These are phyloP conservation scores for Noccaea bulbosa DNA, from an alignment of 345 rosid genomes.

Conservation along the genomic window DNA sequence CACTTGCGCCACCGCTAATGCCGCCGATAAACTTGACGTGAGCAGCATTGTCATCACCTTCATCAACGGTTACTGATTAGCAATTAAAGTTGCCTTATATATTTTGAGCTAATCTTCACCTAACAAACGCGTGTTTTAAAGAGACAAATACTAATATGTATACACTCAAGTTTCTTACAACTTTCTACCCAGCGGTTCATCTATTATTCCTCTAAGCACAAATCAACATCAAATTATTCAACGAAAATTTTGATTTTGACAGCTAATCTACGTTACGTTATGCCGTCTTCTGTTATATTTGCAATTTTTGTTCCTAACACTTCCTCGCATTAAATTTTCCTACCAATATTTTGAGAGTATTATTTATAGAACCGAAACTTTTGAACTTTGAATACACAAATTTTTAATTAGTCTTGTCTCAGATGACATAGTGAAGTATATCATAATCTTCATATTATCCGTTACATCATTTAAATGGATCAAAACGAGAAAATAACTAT, in stretches of 20 bases:
- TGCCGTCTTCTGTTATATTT: neutral
- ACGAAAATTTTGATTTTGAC: neutral
- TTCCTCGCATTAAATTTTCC: neutral
- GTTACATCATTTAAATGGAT: neutral
- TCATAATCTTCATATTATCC: neutral
- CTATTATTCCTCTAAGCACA: neutral
- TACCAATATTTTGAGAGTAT: neutral
- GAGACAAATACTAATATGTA: neutral
- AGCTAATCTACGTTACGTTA: neutral
- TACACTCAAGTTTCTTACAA: neutral
- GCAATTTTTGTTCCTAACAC: neutral
- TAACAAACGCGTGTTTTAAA: neutral
- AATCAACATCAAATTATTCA: neutral
- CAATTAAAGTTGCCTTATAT: neutral
- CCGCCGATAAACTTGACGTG: conserved; percentile 70
- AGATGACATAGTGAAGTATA: neutral
- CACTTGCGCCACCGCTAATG: conserved; percentile 74
- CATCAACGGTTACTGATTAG: conserved; percentile 3
- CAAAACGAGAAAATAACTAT: neutral
- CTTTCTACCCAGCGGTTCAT: conserved; percentile 6
- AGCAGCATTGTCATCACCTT: conserved; percentile 53
- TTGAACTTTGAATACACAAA: neutral
- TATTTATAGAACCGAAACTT: neutral
- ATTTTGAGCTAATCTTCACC: conserved; percentile 25
- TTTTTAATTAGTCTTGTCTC: neutral